Percentiles rank a stretch among this genome's conserved stretches.
phyloP scores from a whole-genome alignment of 2,329 filamentous ascomycete genomes.

The Rhynchosporium agropyri region DNA sequence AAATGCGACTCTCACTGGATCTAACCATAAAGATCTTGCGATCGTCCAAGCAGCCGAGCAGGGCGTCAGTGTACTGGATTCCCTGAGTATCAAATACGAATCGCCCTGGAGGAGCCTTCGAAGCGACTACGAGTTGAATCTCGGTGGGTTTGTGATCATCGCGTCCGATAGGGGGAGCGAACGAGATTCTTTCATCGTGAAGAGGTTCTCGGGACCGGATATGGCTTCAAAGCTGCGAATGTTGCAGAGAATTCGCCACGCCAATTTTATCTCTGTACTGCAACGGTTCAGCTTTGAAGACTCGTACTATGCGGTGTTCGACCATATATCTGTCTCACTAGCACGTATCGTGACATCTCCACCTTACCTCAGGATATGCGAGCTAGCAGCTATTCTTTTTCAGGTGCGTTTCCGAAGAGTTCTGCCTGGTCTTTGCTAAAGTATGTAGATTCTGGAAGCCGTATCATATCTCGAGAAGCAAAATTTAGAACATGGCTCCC shows the following conservation, averaged over 20 bases:
- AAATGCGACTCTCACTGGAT: slow-evolving; percentile 2
- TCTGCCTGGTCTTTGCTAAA: slow-evolving; percentile 4
- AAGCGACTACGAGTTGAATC: slow-evolving; percentile 19
- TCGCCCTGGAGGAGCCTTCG: slow-evolving; percentile 21
- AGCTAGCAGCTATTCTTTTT: slow-evolving; percentile 21
- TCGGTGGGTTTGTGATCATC: slow-evolving; percentile 23
- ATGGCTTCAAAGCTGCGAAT: slow-evolving; percentile 22
- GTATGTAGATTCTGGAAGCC: slow-evolving; percentile 21
- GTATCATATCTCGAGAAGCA: slow-evolving; percentile 19
- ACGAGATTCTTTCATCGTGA: slow-evolving; percentile 15
- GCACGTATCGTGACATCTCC: slow-evolving; percentile 17
- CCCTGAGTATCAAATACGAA: slow-evolving; percentile 11
- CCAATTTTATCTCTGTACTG: slow-evolving; percentile 23
- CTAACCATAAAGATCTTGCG: slow-evolving; percentile 3
- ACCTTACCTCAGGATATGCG: slow-evolving; percentile 14
- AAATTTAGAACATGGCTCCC: slow-evolving; percentile 19
- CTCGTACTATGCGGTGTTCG: slow-evolving; percentile 25
- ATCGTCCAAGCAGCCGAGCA: slow-evolving; percentile 2
- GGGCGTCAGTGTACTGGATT: not conserved
- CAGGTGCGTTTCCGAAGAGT: slow-evolving; percentile 18
- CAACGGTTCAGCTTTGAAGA: slow-evolving; percentile 24
- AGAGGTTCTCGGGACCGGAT: slow-evolving; percentile 20
- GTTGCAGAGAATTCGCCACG: slow-evolving; percentile 21
- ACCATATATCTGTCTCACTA: slow-evolving; percentile 25
- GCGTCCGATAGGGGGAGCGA: slow-evolving; percentile 17